Conservation (phyloP, 2,329 filamentous ascomycete genomes). For the Trichophyton mentagrophytes region DNA sequence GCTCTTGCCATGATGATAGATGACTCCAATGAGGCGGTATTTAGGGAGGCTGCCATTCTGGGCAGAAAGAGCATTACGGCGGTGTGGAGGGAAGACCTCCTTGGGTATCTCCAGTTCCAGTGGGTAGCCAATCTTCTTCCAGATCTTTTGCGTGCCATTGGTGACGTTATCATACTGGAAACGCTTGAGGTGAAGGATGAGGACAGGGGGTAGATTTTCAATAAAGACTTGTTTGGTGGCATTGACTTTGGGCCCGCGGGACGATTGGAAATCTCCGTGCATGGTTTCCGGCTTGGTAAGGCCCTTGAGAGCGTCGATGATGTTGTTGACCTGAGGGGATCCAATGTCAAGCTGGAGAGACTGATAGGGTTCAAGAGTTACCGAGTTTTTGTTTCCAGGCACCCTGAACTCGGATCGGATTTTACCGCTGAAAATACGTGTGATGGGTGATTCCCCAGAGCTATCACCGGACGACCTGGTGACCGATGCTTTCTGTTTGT, state of each 20-base stretch:
- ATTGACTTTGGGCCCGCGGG: slow-evolving; percentile 59
- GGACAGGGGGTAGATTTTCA: slow-evolving; percentile 75
- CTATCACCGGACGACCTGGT: slow-evolving; percentile 73
- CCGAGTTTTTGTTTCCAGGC: slow-evolving; percentile 74
- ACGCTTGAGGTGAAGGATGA: slow-evolving; percentile 90
- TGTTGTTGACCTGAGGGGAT: slow-evolving; percentile 72
- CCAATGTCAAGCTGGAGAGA: slow-evolving; percentile 91
- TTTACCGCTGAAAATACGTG: slow-evolving; percentile 87
- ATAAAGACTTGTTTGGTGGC: slow-evolving; percentile 94
- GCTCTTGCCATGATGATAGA: slow-evolving; percentile 96
- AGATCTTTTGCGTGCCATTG: slow-evolving; percentile 83
- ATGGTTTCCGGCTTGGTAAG: slow-evolving; percentile 74
- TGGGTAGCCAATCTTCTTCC: slow-evolving; percentile 95
- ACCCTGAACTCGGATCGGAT: slow-evolving; percentile 80
- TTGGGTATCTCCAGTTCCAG: slow-evolving; percentile 86
- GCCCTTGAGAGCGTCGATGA: slow-evolving; percentile 76
- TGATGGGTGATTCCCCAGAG: slow-evolving; percentile 65
- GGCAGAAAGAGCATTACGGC: slow-evolving; percentile 51
- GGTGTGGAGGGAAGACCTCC: slow-evolving; percentile 70
- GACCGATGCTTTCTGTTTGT: slow-evolving; percentile 73
- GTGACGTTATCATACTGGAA: slow-evolving; percentile 88
- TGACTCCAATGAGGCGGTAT: slow-evolving; percentile 77
- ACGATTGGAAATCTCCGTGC: slow-evolving; percentile 70
- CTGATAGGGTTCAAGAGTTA: slow-evolving; percentile 87
- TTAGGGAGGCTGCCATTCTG: slow-evolving; percentile 61